Evolutionary conservation across 2,329 filamentous ascomycete species (phyloP), one percentile per base, ranked within the genome.

Genomic region (Pestalotiopsis fici): DNA sequence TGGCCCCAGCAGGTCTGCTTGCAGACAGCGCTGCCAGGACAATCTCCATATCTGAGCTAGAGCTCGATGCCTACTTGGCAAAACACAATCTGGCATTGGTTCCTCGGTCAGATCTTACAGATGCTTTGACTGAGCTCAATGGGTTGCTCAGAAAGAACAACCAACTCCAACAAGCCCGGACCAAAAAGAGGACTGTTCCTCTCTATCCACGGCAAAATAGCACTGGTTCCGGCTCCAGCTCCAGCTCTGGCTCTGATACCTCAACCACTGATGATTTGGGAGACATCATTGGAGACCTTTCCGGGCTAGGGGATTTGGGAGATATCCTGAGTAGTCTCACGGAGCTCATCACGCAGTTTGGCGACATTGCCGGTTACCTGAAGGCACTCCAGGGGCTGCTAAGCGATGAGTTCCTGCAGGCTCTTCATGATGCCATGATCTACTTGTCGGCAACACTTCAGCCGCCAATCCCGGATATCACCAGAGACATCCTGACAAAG

Each of bases 11-110:
- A 64, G 72, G 76, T 69, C 70, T 81, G 50, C 68, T 79, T 55
- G 76, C 78, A 27, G 72, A 75, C 7, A 70, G 64, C 50, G 66
- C 67, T 28, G 68, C 72, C 31, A 61, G 63, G 66, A 71, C 73
- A 63, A 73, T 74, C 18, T 76, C 76, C 18, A 67, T 73, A 7
- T 74, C 76, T 25, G 80, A 81, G 63, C 65, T 80, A 13, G 76
- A 81, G 21, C 78, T 83, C 25, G 80, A 81, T 25, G 80, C 79
- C 57, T 71, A 81, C 57, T 72, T 84, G 54, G 78, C 78, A 56
- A 83, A 78, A 71, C 81, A 83, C 71, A 82, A 83, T 65, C 74
- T 83, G 37, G 82, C 79, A 31, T 72, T 83, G 62, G 82, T 83
- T 7, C 82, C 82, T 39, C 77, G 80, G n/a, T 81, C 80, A 59